Evolutionary conservation across 208 protist species (phyloP), one percentile per base, ranked within the genome.

Genomic region (Acanthamoeba culbertsoni): DNA sequence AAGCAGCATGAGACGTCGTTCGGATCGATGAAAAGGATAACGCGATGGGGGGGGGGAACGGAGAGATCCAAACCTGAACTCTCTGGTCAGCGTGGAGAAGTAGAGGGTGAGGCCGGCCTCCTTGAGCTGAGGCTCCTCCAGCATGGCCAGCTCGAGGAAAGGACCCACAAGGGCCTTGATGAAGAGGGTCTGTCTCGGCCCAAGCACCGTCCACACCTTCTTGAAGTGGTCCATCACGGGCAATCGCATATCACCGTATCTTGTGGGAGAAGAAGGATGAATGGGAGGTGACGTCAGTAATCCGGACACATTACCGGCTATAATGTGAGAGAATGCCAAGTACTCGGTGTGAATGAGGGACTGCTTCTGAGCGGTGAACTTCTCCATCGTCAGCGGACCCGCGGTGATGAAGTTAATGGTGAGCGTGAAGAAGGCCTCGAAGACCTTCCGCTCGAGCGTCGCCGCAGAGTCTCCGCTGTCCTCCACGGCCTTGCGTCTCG

Each of bases 171-270:
- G 63, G 20, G 63, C 63, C 63, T 93, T 93, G 59, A 93, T 82
- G 88, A 93, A 93, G 20, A 82, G 57, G 28, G 88, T 82, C 37
- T 93, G 88, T 31, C 46, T 26, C 35, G 43, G 43, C 7, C 65
- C 88, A 23, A 93, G 88, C 63, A 93, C 63, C 23, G 55, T 82
- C 88, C 88, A 93, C n/a, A 93, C 68, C 65, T 93, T 93, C 53
- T 75, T 75, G 68, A 93, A 93, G 31, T 75, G 43, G 28, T 93
- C 40, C 88, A 93, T 93, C 42, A 82, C 88, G 2, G 88, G 63
- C 40, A 93, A 35, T 45, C 88, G 59, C 88, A 93, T 93, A 35
- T 93, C 88, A 8, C 88, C 84, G 37, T 91, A 91, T n/a, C 84
- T 91, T n/a, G n/a, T n/a, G n/a, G n/a, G 57, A 35, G 57, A 26